These are phyloP conservation scores for Phytophthora citrophthora DNA, from an alignment of 352 stramenopile species.

Conservation along the genomic window DNA sequence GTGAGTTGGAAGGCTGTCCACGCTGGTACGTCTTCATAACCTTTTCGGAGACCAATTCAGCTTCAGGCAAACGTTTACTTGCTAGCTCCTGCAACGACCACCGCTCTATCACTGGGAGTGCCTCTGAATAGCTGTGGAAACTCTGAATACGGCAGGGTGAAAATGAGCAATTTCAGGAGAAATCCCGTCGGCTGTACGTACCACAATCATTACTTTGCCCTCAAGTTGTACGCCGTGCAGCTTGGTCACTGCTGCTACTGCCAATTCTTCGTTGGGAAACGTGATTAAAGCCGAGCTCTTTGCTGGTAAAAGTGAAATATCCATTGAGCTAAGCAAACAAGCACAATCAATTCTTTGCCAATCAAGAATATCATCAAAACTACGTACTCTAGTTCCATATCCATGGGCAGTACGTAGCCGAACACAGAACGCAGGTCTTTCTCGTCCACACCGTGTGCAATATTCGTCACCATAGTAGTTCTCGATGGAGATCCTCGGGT, in stretches of 20 bases:
- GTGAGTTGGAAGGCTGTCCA: constrained; percentile 53
- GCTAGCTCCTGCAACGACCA: constrained; percentile 37
- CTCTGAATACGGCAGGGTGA: constrained; percentile 27
- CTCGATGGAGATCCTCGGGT: constrained; percentile 33
- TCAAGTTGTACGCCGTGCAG: constrained; percentile 64
- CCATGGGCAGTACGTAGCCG: constrained; percentile 52
- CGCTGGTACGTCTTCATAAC: constrained; percentile 75
- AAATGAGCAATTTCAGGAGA: constrained; percentile 9
- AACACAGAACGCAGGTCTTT: constrained; percentile 68
- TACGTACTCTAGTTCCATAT: constrained; percentile 45
- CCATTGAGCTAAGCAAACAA: constrained; percentile 21
- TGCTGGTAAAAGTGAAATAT: constrained; percentile 14
- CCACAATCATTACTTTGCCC: constrained; percentile 54
- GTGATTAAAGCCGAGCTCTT: constrained; percentile 21
- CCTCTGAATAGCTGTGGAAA: constrained; percentile 15
- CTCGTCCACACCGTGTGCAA: constrained; percentile 50
- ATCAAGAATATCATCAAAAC: not conserved
- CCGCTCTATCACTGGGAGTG: not conserved
- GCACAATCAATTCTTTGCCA: not conserved
- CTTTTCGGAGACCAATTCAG: constrained; percentile 47
- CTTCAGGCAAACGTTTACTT: constrained; percentile 29
- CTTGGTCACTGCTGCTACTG: constrained; percentile 45
- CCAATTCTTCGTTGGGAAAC: constrained; percentile 39
- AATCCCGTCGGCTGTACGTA: constrained; percentile 21
- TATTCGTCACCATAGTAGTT: constrained; percentile 47